These are phyloP conservation scores for Drosera capensis DNA, from an alignment of 148 eudicot genomes.

Conservation along the genomic window DNA sequence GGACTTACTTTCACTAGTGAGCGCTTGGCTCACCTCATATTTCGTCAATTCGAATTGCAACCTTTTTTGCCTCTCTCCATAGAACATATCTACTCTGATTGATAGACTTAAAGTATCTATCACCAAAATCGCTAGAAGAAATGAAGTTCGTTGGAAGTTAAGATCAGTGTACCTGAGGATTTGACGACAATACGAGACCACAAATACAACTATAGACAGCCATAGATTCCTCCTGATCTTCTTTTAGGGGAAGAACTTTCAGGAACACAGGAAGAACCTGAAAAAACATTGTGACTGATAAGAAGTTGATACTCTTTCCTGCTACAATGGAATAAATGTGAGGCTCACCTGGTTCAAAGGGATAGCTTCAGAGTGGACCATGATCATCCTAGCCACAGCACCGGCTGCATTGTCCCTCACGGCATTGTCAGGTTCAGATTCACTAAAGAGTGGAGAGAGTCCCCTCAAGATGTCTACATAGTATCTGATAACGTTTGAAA, in stretches of 20 bases:
- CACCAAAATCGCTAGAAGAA: too few species aligned
- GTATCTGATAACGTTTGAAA: constrained; percentile 34
- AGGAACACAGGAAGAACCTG: constrained; percentile 89
- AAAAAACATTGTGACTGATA: constrained; percentile 2
- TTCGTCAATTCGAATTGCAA: too few species aligned
- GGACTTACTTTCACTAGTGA: too few species aligned
- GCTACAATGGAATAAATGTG: too few species aligned
- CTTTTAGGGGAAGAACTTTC: constrained; percentile 78
- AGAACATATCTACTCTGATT: too few species aligned
- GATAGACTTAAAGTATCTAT: too few species aligned
- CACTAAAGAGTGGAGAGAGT: constrained; percentile 77
- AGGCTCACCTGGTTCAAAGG: constrained; percentile 80
- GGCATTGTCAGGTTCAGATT: constrained; percentile 83
- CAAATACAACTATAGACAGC: constrained; percentile 86
- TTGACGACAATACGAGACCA: constrained; percentile 71
- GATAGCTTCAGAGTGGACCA: constrained; percentile 69
- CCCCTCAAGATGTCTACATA: constrained; percentile 56
- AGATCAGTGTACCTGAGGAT: constrained; percentile 73
- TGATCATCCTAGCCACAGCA: constrained; percentile 96
- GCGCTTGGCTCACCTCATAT: too few species aligned
- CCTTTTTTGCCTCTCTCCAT: too few species aligned
- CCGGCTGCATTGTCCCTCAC: constrained; percentile 98
- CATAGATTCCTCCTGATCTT: constrained; percentile 79
- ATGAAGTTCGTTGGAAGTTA: too few species aligned
- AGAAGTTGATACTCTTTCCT: too few species aligned